These are phyloP conservation scores for Wallacemonas sp. DNA, from an alignment of 208 protist species.

Conservation along the genomic window DNA sequence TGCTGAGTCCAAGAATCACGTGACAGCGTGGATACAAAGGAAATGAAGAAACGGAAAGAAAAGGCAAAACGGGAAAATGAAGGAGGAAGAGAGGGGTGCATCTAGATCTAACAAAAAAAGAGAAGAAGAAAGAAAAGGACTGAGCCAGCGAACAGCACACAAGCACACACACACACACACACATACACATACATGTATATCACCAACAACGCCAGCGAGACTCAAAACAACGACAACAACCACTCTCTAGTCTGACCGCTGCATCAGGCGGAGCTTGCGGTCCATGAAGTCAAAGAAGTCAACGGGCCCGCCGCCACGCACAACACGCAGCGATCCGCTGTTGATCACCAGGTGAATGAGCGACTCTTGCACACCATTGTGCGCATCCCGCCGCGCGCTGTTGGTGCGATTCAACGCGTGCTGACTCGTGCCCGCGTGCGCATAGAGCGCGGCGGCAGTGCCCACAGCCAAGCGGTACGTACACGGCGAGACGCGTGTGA, in stretches of 20 bases:
- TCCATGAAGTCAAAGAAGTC: constrained; percentile 79
- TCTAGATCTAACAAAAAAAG: constrained; percentile 13
- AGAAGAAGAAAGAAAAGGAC: constrained; percentile 1
- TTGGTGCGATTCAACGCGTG: no score
- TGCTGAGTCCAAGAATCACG: no score
- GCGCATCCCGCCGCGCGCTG: neutral
- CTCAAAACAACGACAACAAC: neutral
- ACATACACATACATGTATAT: constrained; percentile 21
- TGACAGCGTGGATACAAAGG: neutral
- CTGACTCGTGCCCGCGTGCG: neutral
- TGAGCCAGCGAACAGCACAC: no score
- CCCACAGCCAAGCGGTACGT: constrained; percentile 35
- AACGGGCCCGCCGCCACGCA: constrained; percentile 65
- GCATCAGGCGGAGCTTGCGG: constrained; percentile 27
- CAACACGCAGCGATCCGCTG: constrained; percentile 53
- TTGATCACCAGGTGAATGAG: constrained; percentile 66
- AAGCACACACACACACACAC: constrained; percentile 2
- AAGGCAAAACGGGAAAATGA: neutral
- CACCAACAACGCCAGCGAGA: neutral
- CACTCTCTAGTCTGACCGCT: neutral
- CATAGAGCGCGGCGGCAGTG: neutral
- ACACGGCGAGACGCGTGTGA: constrained; percentile 42
- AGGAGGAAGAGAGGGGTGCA: neutral
- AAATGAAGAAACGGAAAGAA: neutral
- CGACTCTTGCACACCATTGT: constrained; percentile 15